Base-by-base conservation (phyloP, 345 rosid genomes). In the Corchorus capsularis region DNA sequence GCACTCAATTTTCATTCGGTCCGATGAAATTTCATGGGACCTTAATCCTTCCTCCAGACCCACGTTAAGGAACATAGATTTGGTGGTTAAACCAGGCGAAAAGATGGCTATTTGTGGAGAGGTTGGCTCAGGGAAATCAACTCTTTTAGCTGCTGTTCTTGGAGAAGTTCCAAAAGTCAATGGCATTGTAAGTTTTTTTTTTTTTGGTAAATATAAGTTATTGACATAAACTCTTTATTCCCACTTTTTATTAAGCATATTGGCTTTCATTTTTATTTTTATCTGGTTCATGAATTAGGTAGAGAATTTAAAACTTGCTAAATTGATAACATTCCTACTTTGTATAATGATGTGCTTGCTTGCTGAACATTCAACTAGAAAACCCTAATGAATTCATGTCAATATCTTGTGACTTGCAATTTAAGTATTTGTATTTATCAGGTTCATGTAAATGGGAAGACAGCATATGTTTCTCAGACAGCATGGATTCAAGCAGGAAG, bases 401-500 rank as follows among this genome's bases (percentile, higher is more conserved):
- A 34, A 63, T 35, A 57, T 5, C n/a, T 27, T 15, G 27, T 27
- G 27, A 27, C 27, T 27, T 27, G 0, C 27, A 27, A 27, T 27
- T 27, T 27, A 27, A 27, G 27, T 27, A 27, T 27, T 27, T 27
- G 49, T 37, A 1, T 56, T 2, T 86, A 72, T 88, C 93, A 0
- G 97, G 98, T 57, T 77, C 84, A 82, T 80, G 74, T 92, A 70
- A 81, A 87, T 72, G 98, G 98, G 68, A 80, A 85, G 39, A 92
- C 81, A 81, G 97, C 96, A 34, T 92, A 89, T 27, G 94, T 92
- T 72, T 82, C 97, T 20, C 98, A 92, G 65, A 87, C 96, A 60
- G 89, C 98, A 67, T 94, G 98, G 98, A 94, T 94, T 63, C 93
- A 91, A 80, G 91, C 93, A 19, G 91, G 96, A 74, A 94, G 82